Base-by-base conservation (phyloP, 164 flowering plant genomes). In the Nelumbo lutea region DNA sequence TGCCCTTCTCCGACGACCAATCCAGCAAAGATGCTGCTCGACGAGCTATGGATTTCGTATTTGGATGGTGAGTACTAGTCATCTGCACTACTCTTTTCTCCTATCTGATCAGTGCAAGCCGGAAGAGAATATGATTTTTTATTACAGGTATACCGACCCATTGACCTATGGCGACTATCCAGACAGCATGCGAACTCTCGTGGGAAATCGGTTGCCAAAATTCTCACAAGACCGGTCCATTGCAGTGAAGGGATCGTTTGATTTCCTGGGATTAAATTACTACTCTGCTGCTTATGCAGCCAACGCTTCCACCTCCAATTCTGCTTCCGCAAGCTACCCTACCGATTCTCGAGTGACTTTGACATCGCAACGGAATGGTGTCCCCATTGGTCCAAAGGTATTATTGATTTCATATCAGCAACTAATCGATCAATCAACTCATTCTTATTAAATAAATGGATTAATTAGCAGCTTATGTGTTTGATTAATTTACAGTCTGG, bases 261-360 rank as follows among this genome's bases (percentile, higher is more conserved):
- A 87, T 72, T 85, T 82, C 51, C 41, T 87, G 45, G 89, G 83
- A n/a, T 9, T 87, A 1, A 87, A 85, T 61, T 85, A 85, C 65
- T 85, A 85, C 65, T 79, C 79, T 2, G 53, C 75, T 4, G 58
- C 52, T 46, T 85, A 76, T 73, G 85, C 75, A 4, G 64, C 71
- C 0, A 65, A 77, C 53, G 9, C 27, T 44, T 55, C 61, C 67
- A 0, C 39, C 6, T 27, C 61, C 2, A 70, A 3, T 9, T 9
- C 1, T 5, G 15, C 27, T 3, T 65, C 78, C 60, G 46, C 48
- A 3, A 71, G 72, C 44, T 78, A 66, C 58, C 40, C 43, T 0
- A 74, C 76, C 2, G 82, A 83, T 66, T n/a, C 69, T 11, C 77
- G 15, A 0, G 67, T 10, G 42, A 51, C 42, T 40, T 8, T 42